phyloP scores from a whole-genome alignment of 169 alveolate species.

The Plasmodium vivax region DNA sequence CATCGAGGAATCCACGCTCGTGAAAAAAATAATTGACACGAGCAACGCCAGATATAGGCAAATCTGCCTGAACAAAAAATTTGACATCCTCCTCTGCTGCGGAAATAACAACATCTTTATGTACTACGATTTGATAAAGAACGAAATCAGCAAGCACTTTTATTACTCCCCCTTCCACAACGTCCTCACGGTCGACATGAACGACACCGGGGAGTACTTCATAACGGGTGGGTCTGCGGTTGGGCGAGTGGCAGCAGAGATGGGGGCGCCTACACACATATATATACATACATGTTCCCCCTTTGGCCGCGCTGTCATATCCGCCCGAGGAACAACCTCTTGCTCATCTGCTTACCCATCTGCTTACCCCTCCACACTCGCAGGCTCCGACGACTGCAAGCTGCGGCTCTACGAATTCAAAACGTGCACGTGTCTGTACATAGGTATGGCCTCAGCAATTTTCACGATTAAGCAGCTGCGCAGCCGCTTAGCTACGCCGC shows the following conservation, averaged over 20 bases:
- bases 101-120: slow-evolving; percentile 69
- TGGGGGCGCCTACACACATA: background rate
- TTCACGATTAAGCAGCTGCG: background rate
- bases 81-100: slow-evolving; percentile 46
- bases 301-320: background rate
- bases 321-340: background rate
- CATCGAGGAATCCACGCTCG: slow-evolving; percentile 13
- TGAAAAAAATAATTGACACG: slow-evolving; percentile 36
- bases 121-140: slow-evolving; percentile 63
- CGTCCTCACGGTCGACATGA: slow-evolving; percentile 54
- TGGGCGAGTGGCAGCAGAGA: background rate
- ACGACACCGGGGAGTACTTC: slow-evolving; percentile 32
- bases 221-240: slow-evolving; percentile 35
- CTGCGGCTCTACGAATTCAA: slow-evolving; percentile 53
- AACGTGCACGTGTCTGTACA: slow-evolving; percentile 62
- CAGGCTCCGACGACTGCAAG: slow-evolving; percentile 61
- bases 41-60: slow-evolving; percentile 51
- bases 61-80: slow-evolving; percentile 40
- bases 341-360: background rate
- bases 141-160: slow-evolving; percentile 40
- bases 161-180: slow-evolving; percentile 68
- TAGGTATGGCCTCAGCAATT: slow-evolving; percentile 4
- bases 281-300: background rate
- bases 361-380: background rate
- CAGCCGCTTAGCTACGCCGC: no score